Base-by-base conservation (phyloP, 768 basidiomycete species). In the Trametes cingulata region DNA sequence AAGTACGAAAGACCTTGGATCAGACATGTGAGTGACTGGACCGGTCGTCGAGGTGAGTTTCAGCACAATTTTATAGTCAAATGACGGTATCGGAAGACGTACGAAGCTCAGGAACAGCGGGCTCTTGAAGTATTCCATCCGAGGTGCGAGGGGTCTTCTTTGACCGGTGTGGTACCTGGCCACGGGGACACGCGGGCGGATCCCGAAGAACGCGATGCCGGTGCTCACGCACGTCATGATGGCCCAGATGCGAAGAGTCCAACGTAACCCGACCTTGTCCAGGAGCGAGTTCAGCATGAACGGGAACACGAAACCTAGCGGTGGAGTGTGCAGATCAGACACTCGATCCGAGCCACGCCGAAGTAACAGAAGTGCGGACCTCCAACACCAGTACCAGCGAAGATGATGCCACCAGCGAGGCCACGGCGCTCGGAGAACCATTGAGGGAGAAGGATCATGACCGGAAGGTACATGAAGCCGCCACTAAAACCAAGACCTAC, bases 1-100 rank as follows among this genome's bases (percentile, higher is more conserved):
- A 67, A 67, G 53, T 65, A 68, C 5, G 64, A 64, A 14, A 70
- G 52, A 13, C 67, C 67, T 56, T 70, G 67, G n/a, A 70, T 47
- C 42, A 66, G 39, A 29, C 48, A 60, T 14, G 65, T 65, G 20
- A 60, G 39, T n/a, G 58, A 55, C 68, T 69, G 40, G 29, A 20
- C 3, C 20, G 25, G 19, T 27, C n/a, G 46, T 29, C 20, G 15
- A 13, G 25, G 15, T 22, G n/a, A 14, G 24, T n/a, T 12, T 43
- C 33, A 20, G 29, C 17, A 17, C 4, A 12, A 14, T 22, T 4
- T 24, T 22, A 25, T 3, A 19, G 15, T 36, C 2, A 7, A 20
- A 17, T 1, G 13, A 50, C 19, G 19, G 20, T n/a, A 15, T 15
- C 19, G 24, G 5, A 12, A 25, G 13, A 65, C 68, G 55, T 43